Evolutionary conservation across 1,284 basidiomycete species (phyloP).

Genomic region (Ceraceosorus guamensis): DNA sequence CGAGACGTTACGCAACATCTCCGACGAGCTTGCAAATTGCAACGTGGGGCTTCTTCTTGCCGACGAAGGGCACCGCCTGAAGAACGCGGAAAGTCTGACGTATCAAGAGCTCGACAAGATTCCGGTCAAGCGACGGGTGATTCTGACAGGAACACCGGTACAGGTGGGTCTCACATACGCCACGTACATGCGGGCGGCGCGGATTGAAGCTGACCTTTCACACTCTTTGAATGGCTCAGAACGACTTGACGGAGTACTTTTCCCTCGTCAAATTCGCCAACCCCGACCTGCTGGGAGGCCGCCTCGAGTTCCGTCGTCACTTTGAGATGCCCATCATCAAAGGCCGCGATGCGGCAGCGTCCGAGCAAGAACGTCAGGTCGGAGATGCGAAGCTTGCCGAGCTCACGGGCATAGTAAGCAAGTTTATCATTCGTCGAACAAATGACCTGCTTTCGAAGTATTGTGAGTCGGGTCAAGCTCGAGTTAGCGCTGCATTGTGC

Average conservation of each 20-base stretch:
- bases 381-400: constrained; percentile 90
- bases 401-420: constrained; percentile 79
- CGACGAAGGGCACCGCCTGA: constrained; percentile 93
- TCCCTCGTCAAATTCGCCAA: constrained; percentile 94
- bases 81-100: constrained; percentile 71
- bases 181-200: too few relatives aligned
- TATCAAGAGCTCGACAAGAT: constrained; percentile 78
- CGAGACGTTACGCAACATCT: constrained; percentile 66
- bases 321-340: constrained; percentile 90
- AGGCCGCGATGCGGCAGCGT: constrained; percentile 85
- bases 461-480: constrained; percentile 55
- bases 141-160: constrained; percentile 92
- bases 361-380: constrained; percentile 69
- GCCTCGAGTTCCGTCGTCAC: constrained; percentile 89
- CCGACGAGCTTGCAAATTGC: constrained; percentile 40
- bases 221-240: constrained; percentile 54
- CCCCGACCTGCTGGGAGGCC: constrained; percentile 85
- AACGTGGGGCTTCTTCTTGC: constrained; percentile 85
- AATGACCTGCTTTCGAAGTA: constrained; percentile 98
- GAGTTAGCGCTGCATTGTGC: not conserved
- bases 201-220: not conserved
- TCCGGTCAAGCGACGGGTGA: constrained; percentile 87
- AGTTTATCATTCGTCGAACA: constrained; percentile 94
- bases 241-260: constrained; percentile 94
- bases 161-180: constrained; percentile 60